Evolutionary conservation across 768 basidiomycete genomes (phyloP).

Genomic region (Steccherinum ochraceum): DNA sequence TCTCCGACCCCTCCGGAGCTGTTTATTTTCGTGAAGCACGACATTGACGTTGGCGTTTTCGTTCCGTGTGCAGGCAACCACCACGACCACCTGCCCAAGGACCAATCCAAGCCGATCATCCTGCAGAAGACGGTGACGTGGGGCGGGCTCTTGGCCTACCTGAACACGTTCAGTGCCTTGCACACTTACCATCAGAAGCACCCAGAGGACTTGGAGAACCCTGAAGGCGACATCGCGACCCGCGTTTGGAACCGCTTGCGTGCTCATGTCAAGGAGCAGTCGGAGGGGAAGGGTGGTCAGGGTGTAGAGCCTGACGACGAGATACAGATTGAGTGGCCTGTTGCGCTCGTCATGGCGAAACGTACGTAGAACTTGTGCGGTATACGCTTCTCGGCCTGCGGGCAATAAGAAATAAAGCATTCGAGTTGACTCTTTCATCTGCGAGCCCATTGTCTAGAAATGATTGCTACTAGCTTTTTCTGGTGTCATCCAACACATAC

Average conservation of each 20-base stretch:
- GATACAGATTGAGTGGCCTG: constrained; percentile 34
- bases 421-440: no score
- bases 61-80: constrained; percentile 31
- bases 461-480: no score
- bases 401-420: no score
- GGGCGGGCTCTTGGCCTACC: constrained; percentile 60
- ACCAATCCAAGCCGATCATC: constrained; percentile 35
- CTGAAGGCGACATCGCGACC: constrained; percentile 58
- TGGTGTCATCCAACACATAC: no score
- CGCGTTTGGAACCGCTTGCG: constrained; percentile 55
- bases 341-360: constrained; percentile 21
- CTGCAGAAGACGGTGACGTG: constrained; percentile 57
- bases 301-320: constrained; percentile 21
- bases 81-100: constrained; percentile 30
- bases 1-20: constrained; percentile 2
- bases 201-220: constrained; percentile 45
- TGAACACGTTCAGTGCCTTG: constrained; percentile 66
- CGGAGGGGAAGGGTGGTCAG: constrained; percentile 12
- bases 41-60: background rate
- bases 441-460: no score
- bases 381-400: no score
- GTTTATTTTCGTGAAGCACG: background rate
- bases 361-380: constrained; percentile 1
- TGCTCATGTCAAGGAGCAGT: constrained; percentile 24
- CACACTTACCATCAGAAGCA: constrained; percentile 59